Percentiles rank a stretch among this genome's conserved stretches.
Conservation (phyloP, 2,329 filamentous ascomycete species). For the Metarhizium humberi region DNA sequence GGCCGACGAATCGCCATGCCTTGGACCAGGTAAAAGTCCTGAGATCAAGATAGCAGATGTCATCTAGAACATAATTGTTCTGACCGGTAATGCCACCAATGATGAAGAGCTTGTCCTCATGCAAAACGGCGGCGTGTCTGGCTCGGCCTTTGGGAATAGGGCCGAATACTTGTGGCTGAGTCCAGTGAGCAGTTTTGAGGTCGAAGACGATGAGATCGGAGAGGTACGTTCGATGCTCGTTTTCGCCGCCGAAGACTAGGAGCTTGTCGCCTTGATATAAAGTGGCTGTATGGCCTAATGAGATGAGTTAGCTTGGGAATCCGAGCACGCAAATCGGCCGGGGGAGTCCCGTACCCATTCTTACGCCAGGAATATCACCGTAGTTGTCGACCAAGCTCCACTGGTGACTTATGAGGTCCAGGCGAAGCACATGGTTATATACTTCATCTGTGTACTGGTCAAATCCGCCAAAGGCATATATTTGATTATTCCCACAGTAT, state of each 20-base stretch:
- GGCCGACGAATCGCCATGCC: constrained; percentile 87
- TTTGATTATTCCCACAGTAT: constrained; percentile 95
- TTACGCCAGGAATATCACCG: constrained; percentile 91
- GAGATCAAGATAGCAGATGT: constrained; percentile 92
- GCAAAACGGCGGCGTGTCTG: constrained; percentile 84
- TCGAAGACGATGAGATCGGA: constrained; percentile 96
- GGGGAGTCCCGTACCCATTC: constrained; percentile 61
- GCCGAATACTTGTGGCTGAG: constrained; percentile 78
- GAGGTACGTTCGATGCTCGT: constrained; percentile 91
- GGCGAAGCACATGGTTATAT: constrained; percentile 89
- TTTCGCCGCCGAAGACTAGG: constrained; percentile 96
- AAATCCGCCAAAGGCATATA: constrained; percentile 96
- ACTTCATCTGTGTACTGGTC: constrained; percentile 99
- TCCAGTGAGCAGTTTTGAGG: constrained; percentile 90
- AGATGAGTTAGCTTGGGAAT: constrained; percentile 2
- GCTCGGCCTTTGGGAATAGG: constrained; percentile 82
- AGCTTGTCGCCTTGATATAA: constrained; percentile 90
- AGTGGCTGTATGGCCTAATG: constrained; percentile 79
- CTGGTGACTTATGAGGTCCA: constrained; percentile 80
- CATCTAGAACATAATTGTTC: constrained; percentile 85
- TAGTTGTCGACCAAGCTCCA: constrained; percentile 98
- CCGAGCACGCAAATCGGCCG: neutral
- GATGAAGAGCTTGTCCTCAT: constrained; percentile 95
- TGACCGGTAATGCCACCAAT: constrained; percentile 92
- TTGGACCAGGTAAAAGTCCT: constrained; percentile 98